Evolutionary conservation across 441 rosid genomes (phyloP).

Genomic region (Hypseocharis bilobata): DNA sequence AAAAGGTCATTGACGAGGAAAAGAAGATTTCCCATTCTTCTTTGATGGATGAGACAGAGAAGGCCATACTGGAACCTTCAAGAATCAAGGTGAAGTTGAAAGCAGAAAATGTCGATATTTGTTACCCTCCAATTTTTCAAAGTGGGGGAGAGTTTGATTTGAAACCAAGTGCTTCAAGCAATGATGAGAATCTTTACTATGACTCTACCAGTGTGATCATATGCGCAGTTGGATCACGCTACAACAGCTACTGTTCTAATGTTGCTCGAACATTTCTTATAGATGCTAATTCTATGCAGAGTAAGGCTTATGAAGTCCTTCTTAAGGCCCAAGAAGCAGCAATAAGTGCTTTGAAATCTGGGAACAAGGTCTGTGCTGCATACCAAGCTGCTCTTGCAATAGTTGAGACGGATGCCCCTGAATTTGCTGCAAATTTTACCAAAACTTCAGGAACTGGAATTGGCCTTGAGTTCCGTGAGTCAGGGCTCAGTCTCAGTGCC

Average conservation of each 20-base stretch:
- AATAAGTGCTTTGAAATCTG: constrained; percentile 51
- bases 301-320: constrained; percentile 73
- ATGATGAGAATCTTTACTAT: constrained; percentile 58
- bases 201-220: constrained; percentile 69
- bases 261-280: constrained; percentile 66
- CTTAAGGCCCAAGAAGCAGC: constrained; percentile 78
- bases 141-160: constrained; percentile 84
- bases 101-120: constrained; percentile 73
- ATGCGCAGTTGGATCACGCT: constrained; percentile 70
- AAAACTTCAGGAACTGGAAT: constrained; percentile 85
- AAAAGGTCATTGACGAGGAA: constrained; percentile 78
- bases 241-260: constrained; percentile 80
- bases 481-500: constrained; percentile 60
- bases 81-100: constrained; percentile 61
- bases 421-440: constrained; percentile 52
- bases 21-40: constrained; percentile 65
- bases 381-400: constrained; percentile 58
- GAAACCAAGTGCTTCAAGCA: constrained; percentile 77
- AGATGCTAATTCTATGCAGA: constrained; percentile 61
- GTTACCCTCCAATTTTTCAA: constrained; percentile 88
- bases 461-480: constrained; percentile 81
- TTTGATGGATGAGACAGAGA: constrained; percentile 73
- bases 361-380: constrained; percentile 41
- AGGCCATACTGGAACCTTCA: constrained; percentile 66
- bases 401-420: constrained; percentile 63